Base-by-base conservation (phyloP, 2,329 filamentous ascomycete genomes). In the Ascomycota sp. region DNA sequence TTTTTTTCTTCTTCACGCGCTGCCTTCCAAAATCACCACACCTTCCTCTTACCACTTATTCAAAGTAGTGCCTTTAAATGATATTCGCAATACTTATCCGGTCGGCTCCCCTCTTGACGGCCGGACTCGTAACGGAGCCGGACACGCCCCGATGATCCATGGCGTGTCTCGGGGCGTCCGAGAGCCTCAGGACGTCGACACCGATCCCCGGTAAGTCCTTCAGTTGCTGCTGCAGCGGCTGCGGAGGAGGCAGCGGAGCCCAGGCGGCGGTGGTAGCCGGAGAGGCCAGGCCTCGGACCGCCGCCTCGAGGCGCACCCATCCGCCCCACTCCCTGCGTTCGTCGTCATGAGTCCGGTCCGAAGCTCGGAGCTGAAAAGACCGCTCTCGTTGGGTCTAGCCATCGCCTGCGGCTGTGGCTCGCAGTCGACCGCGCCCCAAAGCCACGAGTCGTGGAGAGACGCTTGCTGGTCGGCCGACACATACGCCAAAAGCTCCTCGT, bases 401-500 rank as follows among this genome's bases (percentile, higher is more conserved):
- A 15, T 26, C 12, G 13, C 2, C 10, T 12, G 9, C 7, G 13
- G 25, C 19, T 26, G 6, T 26, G 43, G 36, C 25, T 63, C 61
- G 25, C 51, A 49, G 40, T 76, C 73, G 23, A 63, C 62, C 20
- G 66, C 62, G 42, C 66, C 55, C 86, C 85, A 94, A 4, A 85
- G 67, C 86, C 86, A 95, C 9, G 75, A 74, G 23, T 69, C 69
- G 30, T 83, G 75, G 0, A 65, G 61, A n/a, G 66, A 71, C 1
- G 75, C 78, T 51, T 95, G 86, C 43, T 91, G 61, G 51, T 95
- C 89, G 0, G 75, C 79, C 20, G 79, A 86, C 1, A 79, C 71
- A 42, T 93, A 93, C 0, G 75, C 80, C 20, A 95, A 56, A 40
- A 95, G 65, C 47, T 94, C 86, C 46, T 95, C 85, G 43, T 98